Evolutionary conservation across 176 grass and related monocot genomes (phyloP), one percentile per base, ranked within the genome.

Genomic region (Carex cristatella): DNA sequence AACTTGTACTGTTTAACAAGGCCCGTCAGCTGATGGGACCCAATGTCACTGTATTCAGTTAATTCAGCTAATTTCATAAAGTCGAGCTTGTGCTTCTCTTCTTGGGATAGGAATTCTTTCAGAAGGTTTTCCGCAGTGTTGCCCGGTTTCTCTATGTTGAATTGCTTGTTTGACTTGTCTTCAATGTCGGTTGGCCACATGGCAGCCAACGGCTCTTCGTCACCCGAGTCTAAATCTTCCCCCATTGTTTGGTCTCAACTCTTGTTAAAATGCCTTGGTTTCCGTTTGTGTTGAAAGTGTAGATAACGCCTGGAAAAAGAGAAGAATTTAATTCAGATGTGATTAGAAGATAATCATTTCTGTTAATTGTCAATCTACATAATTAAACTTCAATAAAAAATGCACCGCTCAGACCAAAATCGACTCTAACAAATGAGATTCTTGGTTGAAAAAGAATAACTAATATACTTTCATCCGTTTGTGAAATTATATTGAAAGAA

Each of bases 161-260:
- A 97, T 61, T 88, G 87, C 81, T 84, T 88, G 86, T 89, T 86
- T 60, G 86, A 59, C 85, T 85, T 91, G 63, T 90, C 89, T 79
- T 83, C 89, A 60, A 94, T 75, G 53, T 94, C 88, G 49, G 90
- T 70, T 61, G 92, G 92, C 94, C 94, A 97, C 94, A 97, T 97
- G 16, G 94, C 86, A 86, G 86, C 63, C 84, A 90, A 33, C 14
- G 87, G 90, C 78, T 97, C 92, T 86, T 88, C 69, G 5, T 97
- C 94, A 42, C 72, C 84, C 1, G 91, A 92, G 13, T 32, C 85
- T 44, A 88, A 51, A 84, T 90, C 91, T 11, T 88, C 89, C 46
- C 89, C 92, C 94, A 97, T 97, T 62, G 90, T 91, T 75, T 51
- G 35, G 11, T 74, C 3, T 69, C 27, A 37, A 69, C 8, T 57